phyloP scores from a whole-genome alignment of 2,329 filamentous ascomycete genomes.

The Fusarium duplospermum region DNA sequence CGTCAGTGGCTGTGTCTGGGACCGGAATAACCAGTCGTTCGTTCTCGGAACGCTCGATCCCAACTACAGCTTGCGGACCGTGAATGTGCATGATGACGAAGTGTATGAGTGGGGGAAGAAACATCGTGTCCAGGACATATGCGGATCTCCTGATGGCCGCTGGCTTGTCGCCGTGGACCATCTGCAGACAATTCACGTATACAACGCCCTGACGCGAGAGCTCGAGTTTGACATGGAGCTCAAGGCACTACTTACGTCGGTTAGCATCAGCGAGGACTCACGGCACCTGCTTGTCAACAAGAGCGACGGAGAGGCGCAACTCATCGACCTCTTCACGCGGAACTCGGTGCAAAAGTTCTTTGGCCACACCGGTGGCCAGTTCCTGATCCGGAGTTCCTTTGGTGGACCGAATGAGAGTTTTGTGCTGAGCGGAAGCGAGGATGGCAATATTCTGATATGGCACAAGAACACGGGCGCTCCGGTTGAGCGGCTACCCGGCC shows the following conservation, averaged over 20 bases:
- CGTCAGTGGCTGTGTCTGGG: conserved; percentile 92
- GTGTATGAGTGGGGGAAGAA: conserved; percentile 75
- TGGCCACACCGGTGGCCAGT: conserved; percentile 80
- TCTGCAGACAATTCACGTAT: conserved; percentile 79
- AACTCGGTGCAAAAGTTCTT: conserved; percentile 79
- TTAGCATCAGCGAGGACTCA: conserved; percentile 86
- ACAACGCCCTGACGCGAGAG: conserved; percentile 80
- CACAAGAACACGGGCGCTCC: conserved; percentile 83
- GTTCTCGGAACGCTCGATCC: conserved; percentile 82
- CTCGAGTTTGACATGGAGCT: conserved; percentile 78
- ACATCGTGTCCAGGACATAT: conserved; percentile 85
- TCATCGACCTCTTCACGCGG: conserved; percentile 81
- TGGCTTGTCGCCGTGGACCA: conserved; percentile 84
- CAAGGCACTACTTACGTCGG: conserved; percentile 77
- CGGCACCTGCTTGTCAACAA: conserved; percentile 84
- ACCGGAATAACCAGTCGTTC: conserved; percentile 80
- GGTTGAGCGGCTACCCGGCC: conserved; percentile 81
- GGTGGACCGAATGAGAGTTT: conserved; percentile 94
- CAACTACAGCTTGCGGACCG: conserved; percentile 74
- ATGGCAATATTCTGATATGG: conserved; percentile 85
- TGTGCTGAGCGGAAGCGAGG: conserved; percentile 90
- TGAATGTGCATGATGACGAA: conserved; percentile 72
- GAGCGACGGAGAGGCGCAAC: conserved; percentile 78
- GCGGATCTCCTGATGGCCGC: conserved; percentile 82
- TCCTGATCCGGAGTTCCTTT: conserved; percentile 83